These are phyloP conservation scores for Fusarium sp. DNA, from an alignment of 2,329 filamentous ascomycete genomes.

Conservation along the genomic window DNA sequence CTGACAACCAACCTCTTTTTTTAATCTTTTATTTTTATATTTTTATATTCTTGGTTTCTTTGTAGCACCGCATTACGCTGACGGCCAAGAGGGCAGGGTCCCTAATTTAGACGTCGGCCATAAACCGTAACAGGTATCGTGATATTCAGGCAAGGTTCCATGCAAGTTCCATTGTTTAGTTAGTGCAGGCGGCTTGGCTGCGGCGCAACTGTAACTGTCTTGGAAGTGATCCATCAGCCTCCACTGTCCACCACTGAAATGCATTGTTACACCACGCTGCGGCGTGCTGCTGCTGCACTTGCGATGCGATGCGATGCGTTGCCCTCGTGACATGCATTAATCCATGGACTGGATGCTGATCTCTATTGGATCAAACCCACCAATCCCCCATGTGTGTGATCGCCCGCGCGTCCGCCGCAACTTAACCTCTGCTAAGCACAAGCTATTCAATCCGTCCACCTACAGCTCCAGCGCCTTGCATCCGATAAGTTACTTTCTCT, in stretches of 20 bases:
- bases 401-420: conserved; percentile 40
- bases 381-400: conserved; percentile 35
- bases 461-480: conserved; percentile 22
- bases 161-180: neutral
- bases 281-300: neutral
- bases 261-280: conserved; percentile 1
- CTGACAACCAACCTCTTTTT: conserved; percentile 24
- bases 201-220: conserved; percentile 15
- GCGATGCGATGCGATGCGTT: neutral
- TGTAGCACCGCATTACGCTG: conserved; percentile 1
- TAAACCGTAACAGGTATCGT: conserved; percentile 3
- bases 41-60: too few relatives aligned
- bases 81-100: neutral
- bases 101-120: neutral
- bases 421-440: conserved; percentile 31
- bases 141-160: conserved; percentile 15
- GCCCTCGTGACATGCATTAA: conserved; percentile 39
- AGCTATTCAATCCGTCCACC: conserved; percentile 21
- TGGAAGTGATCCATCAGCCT: conserved; percentile 1
- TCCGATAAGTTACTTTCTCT: conserved; percentile 3
- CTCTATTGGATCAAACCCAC: conserved; percentile 26
- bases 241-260: conserved; percentile 29
- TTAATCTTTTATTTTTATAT: too few relatives aligned
- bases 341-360: conserved; percentile 26
- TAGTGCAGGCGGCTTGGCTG: conserved; percentile 24